Conservation (phyloP, 1,139 yeast genomes). For the Trichomonascaceae sp. region DNA sequence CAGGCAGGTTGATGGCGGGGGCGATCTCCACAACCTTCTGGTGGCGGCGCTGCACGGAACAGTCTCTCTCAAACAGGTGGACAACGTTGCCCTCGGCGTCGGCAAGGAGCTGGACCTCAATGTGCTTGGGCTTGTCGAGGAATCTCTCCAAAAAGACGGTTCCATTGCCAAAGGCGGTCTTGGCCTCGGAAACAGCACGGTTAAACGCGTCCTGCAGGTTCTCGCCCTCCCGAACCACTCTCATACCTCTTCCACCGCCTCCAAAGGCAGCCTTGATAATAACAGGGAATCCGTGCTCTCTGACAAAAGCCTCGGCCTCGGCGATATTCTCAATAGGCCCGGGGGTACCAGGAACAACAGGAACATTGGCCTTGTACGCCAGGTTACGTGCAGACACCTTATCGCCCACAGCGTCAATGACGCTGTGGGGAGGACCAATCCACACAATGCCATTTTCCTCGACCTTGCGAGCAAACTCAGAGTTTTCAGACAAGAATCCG, state of each 20-base stretch:
- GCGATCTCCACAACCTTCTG: conserved; percentile 99
- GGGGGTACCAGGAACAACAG: conserved; percentile 96
- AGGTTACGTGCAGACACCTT: conserved; percentile 87
- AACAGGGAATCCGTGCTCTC: conserved; percentile 82
- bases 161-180: conserved; percentile 92
- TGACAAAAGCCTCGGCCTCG: conserved; percentile 71
- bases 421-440: conserved; percentile 86
- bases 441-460: conserved; percentile 86
- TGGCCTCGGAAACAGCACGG: conserved; percentile 92
- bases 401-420: conserved; percentile 96
- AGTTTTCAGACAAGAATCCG: conserved; percentile 89
- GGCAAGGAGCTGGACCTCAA: conserved; percentile 92
- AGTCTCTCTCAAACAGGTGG: conserved; percentile 94
- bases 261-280: conserved; percentile 98
- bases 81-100: conserved; percentile 91
- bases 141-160: conserved; percentile 96
- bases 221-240: conserved; percentile 96
- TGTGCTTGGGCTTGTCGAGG: conserved; percentile 91
- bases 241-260: conserved; percentile 99
- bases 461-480: conserved; percentile 88
- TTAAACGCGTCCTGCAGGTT: conserved; percentile 81
- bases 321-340: conserved; percentile 81
- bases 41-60: conserved; percentile 98
- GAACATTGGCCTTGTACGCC: conserved; percentile 73
- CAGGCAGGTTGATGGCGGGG: conserved; percentile 89